Evolutionary conservation across 1,284 basidiomycete species (phyloP).

Genomic region (Cystobasidiaceae sp.): DNA sequence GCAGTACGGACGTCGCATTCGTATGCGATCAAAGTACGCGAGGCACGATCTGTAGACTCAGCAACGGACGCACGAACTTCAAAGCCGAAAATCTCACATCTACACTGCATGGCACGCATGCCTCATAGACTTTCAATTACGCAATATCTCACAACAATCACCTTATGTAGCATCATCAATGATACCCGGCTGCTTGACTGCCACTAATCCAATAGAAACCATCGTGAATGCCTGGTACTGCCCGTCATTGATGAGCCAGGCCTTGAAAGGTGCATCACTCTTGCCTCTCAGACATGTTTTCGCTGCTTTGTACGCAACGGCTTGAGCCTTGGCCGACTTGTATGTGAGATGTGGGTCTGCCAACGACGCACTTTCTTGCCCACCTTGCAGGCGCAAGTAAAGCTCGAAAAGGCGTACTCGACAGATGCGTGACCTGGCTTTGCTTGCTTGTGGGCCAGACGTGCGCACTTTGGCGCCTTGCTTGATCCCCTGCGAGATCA

Average conservation of each 20-base stretch:
- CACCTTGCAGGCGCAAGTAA: neutral
- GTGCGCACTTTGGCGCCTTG: conserved; percentile 57
- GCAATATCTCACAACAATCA: too few relatives aligned
- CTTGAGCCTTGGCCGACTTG: neutral
- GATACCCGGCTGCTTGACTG: too few relatives aligned
- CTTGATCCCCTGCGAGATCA: conserved; percentile 68
- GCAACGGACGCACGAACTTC: neutral
- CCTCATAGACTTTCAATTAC: too few relatives aligned
- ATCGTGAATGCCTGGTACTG: neutral
- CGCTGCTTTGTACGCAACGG: conserved; percentile 1
- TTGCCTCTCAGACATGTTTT: neutral
- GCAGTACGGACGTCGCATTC: conserved; percentile 17
- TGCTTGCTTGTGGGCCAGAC: neutral
- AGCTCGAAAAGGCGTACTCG: neutral
- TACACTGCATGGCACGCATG: too few relatives aligned
- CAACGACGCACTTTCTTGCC: neutral
- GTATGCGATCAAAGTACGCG: conserved; percentile 18
- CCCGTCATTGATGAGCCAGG: conserved; percentile 7
- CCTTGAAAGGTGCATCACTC: conserved; percentile 4
- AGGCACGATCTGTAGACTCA: conserved; percentile 16
- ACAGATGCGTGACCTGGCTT: neutral
- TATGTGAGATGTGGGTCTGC: neutral
- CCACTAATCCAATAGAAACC: neutral
- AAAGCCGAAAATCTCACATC: neutral
- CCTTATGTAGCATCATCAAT: too few relatives aligned